Percentiles rank a stretch among this genome's conserved stretches.
Conservation (phyloP, 1,284 basidiomycete species). For the Cutaneotrichosporon dermatis region DNA sequence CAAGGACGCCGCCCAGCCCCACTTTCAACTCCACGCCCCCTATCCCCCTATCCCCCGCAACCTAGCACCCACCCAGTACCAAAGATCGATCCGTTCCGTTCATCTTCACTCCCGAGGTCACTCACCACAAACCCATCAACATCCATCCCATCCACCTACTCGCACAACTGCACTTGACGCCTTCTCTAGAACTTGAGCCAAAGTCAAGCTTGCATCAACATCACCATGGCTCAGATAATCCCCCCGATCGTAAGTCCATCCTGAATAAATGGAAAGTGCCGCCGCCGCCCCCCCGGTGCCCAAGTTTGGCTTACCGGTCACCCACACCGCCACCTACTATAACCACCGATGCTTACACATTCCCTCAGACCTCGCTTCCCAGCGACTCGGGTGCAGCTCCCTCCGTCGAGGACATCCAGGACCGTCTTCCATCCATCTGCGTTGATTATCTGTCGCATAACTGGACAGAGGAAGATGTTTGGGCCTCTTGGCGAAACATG, state of each 20-base stretch:
- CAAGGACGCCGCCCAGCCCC: too few relatives aligned
- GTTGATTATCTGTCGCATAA: constrained; percentile 76
- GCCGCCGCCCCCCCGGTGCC: background rate
- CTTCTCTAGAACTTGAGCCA: too few relatives aligned
- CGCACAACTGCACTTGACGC: background rate
- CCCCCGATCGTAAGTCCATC: constrained; percentile 36
- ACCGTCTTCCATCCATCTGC: constrained; percentile 56
- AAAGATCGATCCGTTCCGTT: background rate
- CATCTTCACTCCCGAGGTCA: background rate
- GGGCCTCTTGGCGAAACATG: constrained; percentile 97
- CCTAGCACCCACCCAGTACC: constrained; percentile 1
- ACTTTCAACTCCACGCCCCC: too few relatives aligned
- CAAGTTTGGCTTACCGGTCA: background rate
- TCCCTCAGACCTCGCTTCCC: constrained; percentile 43
- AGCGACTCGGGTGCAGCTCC: constrained; percentile 48
- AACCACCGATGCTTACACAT: constrained; percentile 2
- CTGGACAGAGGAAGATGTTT: constrained; percentile 97
- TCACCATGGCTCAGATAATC: constrained; percentile 45
- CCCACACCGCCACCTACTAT: background rate
- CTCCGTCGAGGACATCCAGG: constrained; percentile 54
- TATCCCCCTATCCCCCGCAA: background rate
- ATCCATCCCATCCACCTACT: background rate
- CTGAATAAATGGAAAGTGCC: background rate
- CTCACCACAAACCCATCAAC: background rate
- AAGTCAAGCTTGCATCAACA: too few relatives aligned